A percentile compares a stretch with the other conserved stretches of the same genome.
phyloP scores from a whole-genome alignment of 768 basidiomycete species.

The Royoungia palumana region DNA sequence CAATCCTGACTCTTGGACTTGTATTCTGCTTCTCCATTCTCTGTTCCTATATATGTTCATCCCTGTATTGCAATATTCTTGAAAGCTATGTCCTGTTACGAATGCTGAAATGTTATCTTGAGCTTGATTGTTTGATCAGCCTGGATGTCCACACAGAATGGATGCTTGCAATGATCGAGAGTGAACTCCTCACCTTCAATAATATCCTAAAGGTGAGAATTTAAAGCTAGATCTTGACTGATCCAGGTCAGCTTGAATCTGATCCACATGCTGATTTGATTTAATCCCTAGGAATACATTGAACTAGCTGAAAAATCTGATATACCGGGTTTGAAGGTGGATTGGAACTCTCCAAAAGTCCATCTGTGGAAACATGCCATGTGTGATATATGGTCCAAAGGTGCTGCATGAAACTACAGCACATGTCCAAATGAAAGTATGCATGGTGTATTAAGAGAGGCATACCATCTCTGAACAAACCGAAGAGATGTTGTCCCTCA shows the following conservation, averaged over 20 bases:
- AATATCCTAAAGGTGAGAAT: not conserved
- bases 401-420: conserved; percentile 30
- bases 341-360: conserved; percentile 36
- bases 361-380: conserved; percentile 34
- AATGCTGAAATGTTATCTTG: conserved; percentile 30
- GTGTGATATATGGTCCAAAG: conserved; percentile 32
- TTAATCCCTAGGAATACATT: not conserved
- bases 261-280: too few relatives aligned
- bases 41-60: too few relatives aligned
- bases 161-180: conserved; percentile 20
- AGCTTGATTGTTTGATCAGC: conserved; percentile 28
- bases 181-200: conserved; percentile 18
- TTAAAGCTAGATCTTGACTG: too few relatives aligned
- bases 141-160: conserved; percentile 32
- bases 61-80: too few relatives aligned
- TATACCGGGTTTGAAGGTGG: conserved; percentile 18
- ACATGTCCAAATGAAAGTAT: conserved; percentile 32
- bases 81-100: conserved; percentile 26
- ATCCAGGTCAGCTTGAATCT: too few relatives aligned
- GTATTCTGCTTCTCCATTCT: too few relatives aligned
- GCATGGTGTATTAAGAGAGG: conserved; percentile 28
- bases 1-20: too few relatives aligned
- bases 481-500: not conserved
- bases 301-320: not conserved
- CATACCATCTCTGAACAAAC: not conserved